Conservation (phyloP, 768 basidiomycete genomes). For the Pisolithus sp. region DNA sequence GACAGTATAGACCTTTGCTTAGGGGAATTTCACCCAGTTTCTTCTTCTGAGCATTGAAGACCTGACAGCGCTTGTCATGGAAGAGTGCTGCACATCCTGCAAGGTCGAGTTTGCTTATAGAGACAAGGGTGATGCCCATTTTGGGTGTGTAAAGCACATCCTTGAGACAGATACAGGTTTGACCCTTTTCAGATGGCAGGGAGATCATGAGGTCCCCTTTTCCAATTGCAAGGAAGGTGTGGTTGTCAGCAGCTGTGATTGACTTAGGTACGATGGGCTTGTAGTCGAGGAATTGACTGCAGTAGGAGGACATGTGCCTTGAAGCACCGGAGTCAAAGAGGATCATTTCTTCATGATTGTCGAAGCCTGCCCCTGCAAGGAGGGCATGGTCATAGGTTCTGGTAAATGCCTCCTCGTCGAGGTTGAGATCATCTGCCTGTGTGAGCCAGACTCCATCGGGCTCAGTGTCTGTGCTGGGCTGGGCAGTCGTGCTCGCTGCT, state of each 20-base stretch:
- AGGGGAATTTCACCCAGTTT: constrained; percentile 1
- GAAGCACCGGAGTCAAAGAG: neutral
- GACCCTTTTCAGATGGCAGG: constrained; percentile 11
- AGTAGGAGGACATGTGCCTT: neutral
- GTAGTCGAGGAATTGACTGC: neutral
- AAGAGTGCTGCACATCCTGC: constrained; percentile 5
- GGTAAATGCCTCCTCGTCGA: too few relatives aligned
- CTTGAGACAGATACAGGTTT: neutral
- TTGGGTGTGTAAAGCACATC: constrained; percentile 13
- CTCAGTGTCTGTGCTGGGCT: too few relatives aligned
- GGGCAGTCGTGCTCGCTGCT: too few relatives aligned
- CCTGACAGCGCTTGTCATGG: neutral
- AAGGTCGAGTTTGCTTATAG: constrained; percentile 5
- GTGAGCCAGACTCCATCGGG: too few relatives aligned
- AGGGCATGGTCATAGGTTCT: neutral
- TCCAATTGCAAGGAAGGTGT: neutral
- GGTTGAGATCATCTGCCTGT: too few relatives aligned
- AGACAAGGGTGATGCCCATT: constrained; percentile 17
- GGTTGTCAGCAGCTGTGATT: constrained; percentile 14
- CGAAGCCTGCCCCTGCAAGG: neutral
- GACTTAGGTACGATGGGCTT: constrained; percentile 11
- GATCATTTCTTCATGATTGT: neutral
- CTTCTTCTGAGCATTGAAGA: neutral
- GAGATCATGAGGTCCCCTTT: constrained; percentile 15
- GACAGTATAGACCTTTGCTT: neutral